These are phyloP conservation scores for Monosporozyma aquatica DNA, from an alignment of 805 yeast genomes.

Conservation along the genomic window DNA sequence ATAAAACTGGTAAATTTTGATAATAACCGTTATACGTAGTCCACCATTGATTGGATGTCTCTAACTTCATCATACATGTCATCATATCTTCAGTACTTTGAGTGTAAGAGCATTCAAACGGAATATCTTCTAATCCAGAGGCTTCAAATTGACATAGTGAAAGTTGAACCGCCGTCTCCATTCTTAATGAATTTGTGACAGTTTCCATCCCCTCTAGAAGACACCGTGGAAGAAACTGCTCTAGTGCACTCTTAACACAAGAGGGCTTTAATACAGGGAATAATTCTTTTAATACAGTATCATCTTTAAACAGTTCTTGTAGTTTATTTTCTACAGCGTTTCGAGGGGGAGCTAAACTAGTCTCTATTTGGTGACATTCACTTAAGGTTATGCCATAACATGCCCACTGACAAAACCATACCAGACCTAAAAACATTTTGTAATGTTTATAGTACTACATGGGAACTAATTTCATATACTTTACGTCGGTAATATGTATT, in stretches of 20 bases:
- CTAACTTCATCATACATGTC: constrained; percentile 35
- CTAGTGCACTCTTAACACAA: constrained; percentile 37
- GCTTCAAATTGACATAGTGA: constrained; percentile 49
- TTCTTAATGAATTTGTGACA: constrained; percentile 27
- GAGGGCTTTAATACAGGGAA: constrained; percentile 20
- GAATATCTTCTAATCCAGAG: constrained; percentile 29
- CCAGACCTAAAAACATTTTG: too few species aligned
- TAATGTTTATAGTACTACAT: too few species aligned
- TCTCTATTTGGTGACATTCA: too few species aligned
- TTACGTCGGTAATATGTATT: too few species aligned
- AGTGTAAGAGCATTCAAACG: constrained; percentile 6
- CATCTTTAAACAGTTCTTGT: not conserved
- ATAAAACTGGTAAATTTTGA: constrained; percentile 43
- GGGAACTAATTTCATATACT: too few species aligned
- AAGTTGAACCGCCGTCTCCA: constrained; percentile 38
- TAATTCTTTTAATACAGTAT: constrained; percentile 1
- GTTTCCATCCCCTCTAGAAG: constrained; percentile 34
- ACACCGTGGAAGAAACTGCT: constrained; percentile 35
- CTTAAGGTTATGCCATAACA: too few species aligned
- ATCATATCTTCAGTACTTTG: constrained; percentile 9
- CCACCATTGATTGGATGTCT: constrained; percentile 54
- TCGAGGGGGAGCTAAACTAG: not conserved
- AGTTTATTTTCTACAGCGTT: not conserved
- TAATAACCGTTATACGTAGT: constrained; percentile 63
- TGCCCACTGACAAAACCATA: too few species aligned